Percentiles rank a stretch among this genome's conserved stretches.
Evolutionary conservation across 31 red algal genomes (phyloP).

Genomic region (Odonthalia washingtoniensis): DNA sequence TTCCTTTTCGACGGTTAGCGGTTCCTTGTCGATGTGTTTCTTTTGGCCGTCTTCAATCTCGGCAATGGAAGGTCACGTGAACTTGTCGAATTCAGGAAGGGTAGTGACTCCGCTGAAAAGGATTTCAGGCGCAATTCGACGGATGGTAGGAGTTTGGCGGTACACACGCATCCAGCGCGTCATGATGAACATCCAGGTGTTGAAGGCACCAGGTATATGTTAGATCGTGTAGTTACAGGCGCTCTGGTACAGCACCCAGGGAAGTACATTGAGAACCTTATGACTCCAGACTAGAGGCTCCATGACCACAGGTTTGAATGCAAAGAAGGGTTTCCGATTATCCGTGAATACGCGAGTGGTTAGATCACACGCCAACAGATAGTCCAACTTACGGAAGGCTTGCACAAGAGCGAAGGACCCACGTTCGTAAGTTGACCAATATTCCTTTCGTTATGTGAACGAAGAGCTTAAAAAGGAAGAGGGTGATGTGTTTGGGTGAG

Average conservation of each 20-base stretch:
- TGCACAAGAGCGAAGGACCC: conserved; percentile 28
- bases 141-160: conserved; percentile 16
- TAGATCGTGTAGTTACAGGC: conserved; percentile 37
- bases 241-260: conserved; percentile 31
- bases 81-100: conserved; percentile 27
- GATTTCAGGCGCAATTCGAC: conserved; percentile 28
- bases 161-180: no score
- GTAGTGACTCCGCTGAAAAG: conserved; percentile 22
- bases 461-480: background rate
- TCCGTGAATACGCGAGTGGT: conserved; percentile 44
- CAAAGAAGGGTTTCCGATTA: conserved; percentile 38
- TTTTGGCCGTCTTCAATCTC: conserved; percentile 38
- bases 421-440: conserved; percentile 48
- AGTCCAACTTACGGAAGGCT: conserved; percentile 43
- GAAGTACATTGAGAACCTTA: conserved; percentile 44
- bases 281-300: conserved; percentile 35
- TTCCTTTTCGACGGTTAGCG: background rate
- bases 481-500: conserved; percentile 23
- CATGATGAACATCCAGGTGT: no score
- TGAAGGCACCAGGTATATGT: conserved; percentile 27
- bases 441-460: background rate
- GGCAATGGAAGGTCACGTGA: conserved; percentile 34
- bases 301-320: conserved; percentile 24
- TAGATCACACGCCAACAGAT: conserved; percentile 35
- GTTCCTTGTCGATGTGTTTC: background rate